A percentile compares a stretch with the other conserved stretches of the same genome.
These are phyloP conservation scores for Nakaseomyces sp. DNA, from an alignment of 1,139 yeast genomes.

Conservation along the genomic window DNA sequence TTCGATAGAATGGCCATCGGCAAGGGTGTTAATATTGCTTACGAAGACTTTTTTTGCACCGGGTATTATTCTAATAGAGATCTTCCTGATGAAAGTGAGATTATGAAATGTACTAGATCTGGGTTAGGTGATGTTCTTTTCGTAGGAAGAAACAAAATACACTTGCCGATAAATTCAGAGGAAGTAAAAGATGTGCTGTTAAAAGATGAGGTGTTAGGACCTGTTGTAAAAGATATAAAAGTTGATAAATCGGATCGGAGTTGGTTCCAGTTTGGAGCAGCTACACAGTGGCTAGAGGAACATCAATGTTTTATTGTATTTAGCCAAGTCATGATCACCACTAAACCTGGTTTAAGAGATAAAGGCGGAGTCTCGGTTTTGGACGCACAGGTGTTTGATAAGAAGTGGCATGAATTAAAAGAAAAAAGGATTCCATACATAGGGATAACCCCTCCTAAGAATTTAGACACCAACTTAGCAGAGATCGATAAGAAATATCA, in stretches of 20 bases:
- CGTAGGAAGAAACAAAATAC: not conserved
- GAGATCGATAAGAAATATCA: not conserved
- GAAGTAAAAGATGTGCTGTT: not conserved
- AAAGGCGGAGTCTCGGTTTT: slow-evolving; percentile 13
- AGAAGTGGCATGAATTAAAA: slow-evolving; percentile 17
- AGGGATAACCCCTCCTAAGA: slow-evolving; percentile 12
- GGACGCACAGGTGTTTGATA: slow-evolving; percentile 19
- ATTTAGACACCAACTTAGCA: slow-evolving; percentile 1
- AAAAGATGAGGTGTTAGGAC: not conserved
- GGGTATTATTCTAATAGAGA: not conserved
- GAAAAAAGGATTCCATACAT: slow-evolving; percentile 15
- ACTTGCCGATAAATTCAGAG: not conserved
- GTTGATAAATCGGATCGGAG: slow-evolving; percentile 7
- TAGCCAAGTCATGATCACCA: slow-evolving; percentile 13
- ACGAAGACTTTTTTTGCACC: not conserved
- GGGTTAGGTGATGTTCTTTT: not conserved
- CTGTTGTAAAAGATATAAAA: slow-evolving; percentile 3
- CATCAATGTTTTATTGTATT: slow-evolving; percentile 17
- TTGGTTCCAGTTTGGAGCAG: slow-evolving; percentile 20
- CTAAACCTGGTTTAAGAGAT: slow-evolving; percentile 9
- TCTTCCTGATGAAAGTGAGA: not conserved
- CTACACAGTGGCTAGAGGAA: slow-evolving; percentile 19
- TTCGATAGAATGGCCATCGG: not conserved
- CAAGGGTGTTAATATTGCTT: not conserved
- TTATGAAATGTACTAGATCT: not conserved